These are phyloP conservation scores for Fusarium falciforme DNA, from an alignment of 2,329 filamentous ascomycete species.

Conservation along the genomic window DNA sequence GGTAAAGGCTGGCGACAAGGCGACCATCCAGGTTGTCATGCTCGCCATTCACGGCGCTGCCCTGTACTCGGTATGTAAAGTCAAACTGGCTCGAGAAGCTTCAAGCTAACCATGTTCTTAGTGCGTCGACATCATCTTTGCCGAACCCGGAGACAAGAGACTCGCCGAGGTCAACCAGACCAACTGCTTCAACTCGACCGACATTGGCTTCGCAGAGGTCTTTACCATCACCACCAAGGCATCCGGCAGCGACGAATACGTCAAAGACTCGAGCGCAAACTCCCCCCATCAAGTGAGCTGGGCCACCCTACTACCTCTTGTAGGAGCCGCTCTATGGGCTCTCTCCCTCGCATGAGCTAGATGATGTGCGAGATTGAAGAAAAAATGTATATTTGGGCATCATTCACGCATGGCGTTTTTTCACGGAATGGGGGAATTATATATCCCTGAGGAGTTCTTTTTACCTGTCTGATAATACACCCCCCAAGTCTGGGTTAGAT, in stretches of 20 bases:
- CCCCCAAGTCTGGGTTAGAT: slow-evolving; percentile 15
- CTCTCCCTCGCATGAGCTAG: slow-evolving; percentile 47
- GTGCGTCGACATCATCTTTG: slow-evolving; percentile 96
- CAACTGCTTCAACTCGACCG: slow-evolving; percentile 90
- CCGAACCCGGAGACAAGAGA: slow-evolving; percentile 75
- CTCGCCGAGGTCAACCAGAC: slow-evolving; percentile 79
- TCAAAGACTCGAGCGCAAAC: slow-evolving; percentile 43
- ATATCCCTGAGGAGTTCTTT: slow-evolving; percentile 32
- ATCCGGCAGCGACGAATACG: slow-evolving; percentile 51
- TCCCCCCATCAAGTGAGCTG: slow-evolving; percentile 39
- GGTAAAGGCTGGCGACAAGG: slow-evolving; percentile 84
- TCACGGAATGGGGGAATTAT: background rate
- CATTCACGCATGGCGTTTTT: slow-evolving; percentile 41
- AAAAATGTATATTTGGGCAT: slow-evolving; percentile 41
- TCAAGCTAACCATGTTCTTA: slow-evolving; percentile 50
- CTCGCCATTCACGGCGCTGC: slow-evolving; percentile 84
- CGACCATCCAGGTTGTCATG: slow-evolving; percentile 91
- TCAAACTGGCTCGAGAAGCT: too few relatives aligned
- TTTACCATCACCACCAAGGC: slow-evolving; percentile 73
- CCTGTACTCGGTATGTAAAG: slow-evolving; percentile 76
- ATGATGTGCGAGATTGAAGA: slow-evolving; percentile 1
- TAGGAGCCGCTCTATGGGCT: slow-evolving; percentile 53
- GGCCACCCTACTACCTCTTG: slow-evolving; percentile 57
- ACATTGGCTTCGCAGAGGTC: slow-evolving; percentile 80
- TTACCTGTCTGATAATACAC: slow-evolving; percentile 14